Percentiles rank a stretch among this genome's conserved stretches.
phyloP scores from a whole-genome alignment of 768 basidiomycete species.

The Mycena crocata region DNA sequence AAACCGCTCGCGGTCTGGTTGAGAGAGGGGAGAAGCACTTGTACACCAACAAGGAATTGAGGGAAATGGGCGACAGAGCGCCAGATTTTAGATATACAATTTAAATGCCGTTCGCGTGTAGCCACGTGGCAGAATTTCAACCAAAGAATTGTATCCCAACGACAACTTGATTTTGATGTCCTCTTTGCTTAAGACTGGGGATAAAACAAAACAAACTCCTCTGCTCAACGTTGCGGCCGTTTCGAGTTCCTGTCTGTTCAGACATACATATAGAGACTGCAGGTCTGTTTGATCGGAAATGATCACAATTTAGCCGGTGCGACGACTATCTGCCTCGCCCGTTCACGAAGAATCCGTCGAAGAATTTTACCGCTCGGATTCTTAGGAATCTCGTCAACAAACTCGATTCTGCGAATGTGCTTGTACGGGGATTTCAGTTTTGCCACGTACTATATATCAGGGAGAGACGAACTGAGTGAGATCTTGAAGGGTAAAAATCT shows the following conservation, averaged over 20 bases:
- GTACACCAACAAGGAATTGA: conserved; percentile 50
- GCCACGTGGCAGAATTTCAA: neutral
- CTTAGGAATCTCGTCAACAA: conserved; percentile 17
- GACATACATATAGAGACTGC: too few species aligned
- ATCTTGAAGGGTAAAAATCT: neutral
- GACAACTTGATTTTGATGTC: too few species aligned
- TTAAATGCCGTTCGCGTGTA: conserved; percentile 29
- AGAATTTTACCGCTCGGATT: conserved; percentile 17
- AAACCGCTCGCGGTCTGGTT: conserved; percentile 38
- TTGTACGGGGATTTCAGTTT: conserved; percentile 13
- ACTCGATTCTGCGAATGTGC: conserved; percentile 2
- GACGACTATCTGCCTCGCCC: neutral
- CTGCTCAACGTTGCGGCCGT: too few species aligned
- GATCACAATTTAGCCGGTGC: neutral
- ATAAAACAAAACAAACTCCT: too few species aligned
- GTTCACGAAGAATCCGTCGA: conserved; percentile 9
- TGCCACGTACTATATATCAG: conserved; percentile 16
- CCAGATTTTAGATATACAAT: conserved; percentile 72
- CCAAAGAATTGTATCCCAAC: too few species aligned
- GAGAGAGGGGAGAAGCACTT: conserved; percentile 47
- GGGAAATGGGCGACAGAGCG: conserved; percentile 67
- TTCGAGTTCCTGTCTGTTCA: too few species aligned
- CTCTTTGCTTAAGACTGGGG: too few species aligned
- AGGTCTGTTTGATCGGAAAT: too few species aligned
- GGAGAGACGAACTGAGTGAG: conserved; percentile 12